Evolutionary conservation across 192 early-diverging fungal species (phyloP), one percentile per base, ranked within the genome.

Genomic region (Mortierella alpina): DNA sequence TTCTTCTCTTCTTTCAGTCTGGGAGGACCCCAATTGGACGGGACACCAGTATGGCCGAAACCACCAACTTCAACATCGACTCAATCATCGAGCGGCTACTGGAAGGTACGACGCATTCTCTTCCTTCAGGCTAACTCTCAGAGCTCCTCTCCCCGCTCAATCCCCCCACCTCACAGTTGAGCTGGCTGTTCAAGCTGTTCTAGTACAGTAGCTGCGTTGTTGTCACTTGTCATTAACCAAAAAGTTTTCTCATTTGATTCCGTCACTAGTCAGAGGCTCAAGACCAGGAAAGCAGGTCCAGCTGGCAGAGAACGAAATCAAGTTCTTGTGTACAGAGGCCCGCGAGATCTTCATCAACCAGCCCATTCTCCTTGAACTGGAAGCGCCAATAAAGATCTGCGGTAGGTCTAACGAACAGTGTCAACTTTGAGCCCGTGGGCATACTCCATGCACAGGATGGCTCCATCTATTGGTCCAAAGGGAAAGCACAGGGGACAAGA

Each of bases 381-480:
- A 97, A 77, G 96, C 96, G 8, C 96, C 96, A 18, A 95, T 97
- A 73, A 97, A 96, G 81, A 96, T 97, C 71, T 97, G 96, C 86
- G 96, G 95, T 93, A 71, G 73, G 88, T 72, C 45, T 31, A 31
- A 31, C 31, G 31, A 31, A 31, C 31, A 31, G 31, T 1, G 31
- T 31, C 31, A 31, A 31, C 31, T 31, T 31, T 31, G 31, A 31
- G 31, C 31, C 31, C 31, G 31, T 31, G 31, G 31, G 31, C 31
- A 2, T 31, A 31, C 31, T 31, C 31, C 1, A 31, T 31, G 31
- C 31, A 31, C 31, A 31, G 31, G 31, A 31, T 31, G 31, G 31
- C 31, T 31, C 31, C 1, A 1, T 31, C 31, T 31, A 31, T 31
- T 31, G 31, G 31, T 31, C 31, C 31, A 31, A 31, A 3, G 31